Evolutionary conservation across 1,284 basidiomycete genomes (phyloP), one percentile per base, ranked within the genome.

Genomic region (Cutaneotrichosporon mucoides): DNA sequence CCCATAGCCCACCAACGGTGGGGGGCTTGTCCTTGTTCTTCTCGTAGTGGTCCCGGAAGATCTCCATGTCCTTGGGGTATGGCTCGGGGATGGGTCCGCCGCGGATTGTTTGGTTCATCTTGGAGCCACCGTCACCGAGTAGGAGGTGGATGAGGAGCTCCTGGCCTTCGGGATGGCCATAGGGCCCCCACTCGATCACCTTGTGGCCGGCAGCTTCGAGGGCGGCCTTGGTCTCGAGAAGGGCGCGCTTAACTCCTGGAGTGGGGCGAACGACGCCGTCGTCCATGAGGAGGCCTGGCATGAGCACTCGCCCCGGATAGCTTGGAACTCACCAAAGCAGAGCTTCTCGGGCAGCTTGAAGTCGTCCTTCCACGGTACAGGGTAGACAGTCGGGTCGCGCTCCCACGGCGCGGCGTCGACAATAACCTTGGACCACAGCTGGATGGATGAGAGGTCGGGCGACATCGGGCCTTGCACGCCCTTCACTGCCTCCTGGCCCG

Each of bases 391-490:
- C 1, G 88, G 86, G 66, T 90, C 88, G 59, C 76, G 80, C 11
- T 82, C 71, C 88, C 88, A 90, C 1, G 87, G 86, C 62, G 84
- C 77, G 16, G 79, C 69, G 51, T 79, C 55, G 9, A 62, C 51
- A 11, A 66, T 53, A 1, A 68, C 68, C 69, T 85, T 82, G 67
- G 83, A 82, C 74, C 89, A 88, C 0, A 78, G 64, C 67, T 84
- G 85, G 40, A 90, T 68, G 2, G 82, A 84, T 6, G 72, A 77
- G 15, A 89, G 62, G 33, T 81, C 83, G 38, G 76, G 79, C 4
- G 84, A 77, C 52, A 89, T 79, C 1, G 88, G 89, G 0, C 88
- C 88, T 0, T 88, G 77, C 11, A 88, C 86, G 3, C 86, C 87
- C 1, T 79, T 78, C 34, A 89, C 71, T 5, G 85, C 83, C 56